A percentile compares a stretch with the other conserved stretches of the same genome.
Evolutionary conservation across 2,329 filamentous ascomycete species (phyloP).

Genomic region (Fusarium equiseti): DNA sequence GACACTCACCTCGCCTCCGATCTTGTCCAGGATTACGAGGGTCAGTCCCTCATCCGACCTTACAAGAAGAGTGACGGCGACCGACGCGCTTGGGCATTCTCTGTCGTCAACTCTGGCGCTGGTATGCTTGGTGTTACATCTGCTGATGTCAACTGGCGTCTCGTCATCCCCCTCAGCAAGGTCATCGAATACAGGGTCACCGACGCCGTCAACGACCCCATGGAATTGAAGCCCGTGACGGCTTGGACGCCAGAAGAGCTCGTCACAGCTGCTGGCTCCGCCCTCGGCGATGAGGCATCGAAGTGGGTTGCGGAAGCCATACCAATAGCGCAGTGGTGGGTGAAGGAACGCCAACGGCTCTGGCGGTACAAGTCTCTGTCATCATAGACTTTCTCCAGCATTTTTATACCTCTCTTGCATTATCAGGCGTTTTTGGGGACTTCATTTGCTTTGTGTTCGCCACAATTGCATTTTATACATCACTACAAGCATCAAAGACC

Average conservation of each 20-base stretch:
- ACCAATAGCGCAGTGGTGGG: slow-evolving; percentile 44
- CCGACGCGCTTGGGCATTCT: slow-evolving; percentile 52
- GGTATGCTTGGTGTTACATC: slow-evolving; percentile 51
- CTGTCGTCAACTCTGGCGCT: slow-evolving; percentile 52
- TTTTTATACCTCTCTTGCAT: slow-evolving; percentile 24
- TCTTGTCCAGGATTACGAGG: slow-evolving; percentile 52
- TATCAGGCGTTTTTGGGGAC: slow-evolving; percentile 28
- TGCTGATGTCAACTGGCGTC: slow-evolving; percentile 49
- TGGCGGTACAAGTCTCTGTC: slow-evolving; percentile 42
- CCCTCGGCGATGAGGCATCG: slow-evolving; percentile 43
- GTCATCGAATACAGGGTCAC: slow-evolving; percentile 52
- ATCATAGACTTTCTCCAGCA: slow-evolving; percentile 7
- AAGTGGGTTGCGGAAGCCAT: slow-evolving; percentile 48
- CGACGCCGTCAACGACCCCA: slow-evolving; percentile 46
- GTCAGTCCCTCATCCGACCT: slow-evolving; percentile 52
- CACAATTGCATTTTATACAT: slow-evolving; percentile 21
- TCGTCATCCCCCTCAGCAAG: slow-evolving; percentile 51
- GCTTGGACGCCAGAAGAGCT: slow-evolving; percentile 47
- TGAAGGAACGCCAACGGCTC: slow-evolving; percentile 41
- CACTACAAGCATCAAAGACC: slow-evolving; percentile 12
- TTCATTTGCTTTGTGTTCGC: slow-evolving; percentile 15
- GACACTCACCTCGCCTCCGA: slow-evolving; percentile 46
- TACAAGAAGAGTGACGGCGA: slow-evolving; percentile 44
- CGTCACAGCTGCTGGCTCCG: slow-evolving; percentile 31
- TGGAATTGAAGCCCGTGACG: slow-evolving; percentile 46